phyloP scores from a whole-genome alignment of 164 flowering plant species.

The Protea cynaroides region DNA sequence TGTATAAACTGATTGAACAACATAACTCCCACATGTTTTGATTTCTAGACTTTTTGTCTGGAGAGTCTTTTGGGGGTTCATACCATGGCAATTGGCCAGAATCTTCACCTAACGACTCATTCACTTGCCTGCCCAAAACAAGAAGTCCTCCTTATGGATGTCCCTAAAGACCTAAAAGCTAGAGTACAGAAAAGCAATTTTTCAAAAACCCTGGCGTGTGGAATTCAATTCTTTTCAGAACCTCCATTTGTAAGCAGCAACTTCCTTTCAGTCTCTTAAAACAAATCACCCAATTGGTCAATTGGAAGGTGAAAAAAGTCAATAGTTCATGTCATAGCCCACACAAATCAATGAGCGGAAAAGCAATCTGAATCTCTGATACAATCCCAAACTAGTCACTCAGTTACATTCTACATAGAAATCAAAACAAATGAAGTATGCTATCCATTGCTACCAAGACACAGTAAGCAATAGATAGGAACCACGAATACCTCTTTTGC shows the following conservation, averaged over 20 bases:
- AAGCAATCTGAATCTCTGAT: background rate
- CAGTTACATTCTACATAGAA: background rate
- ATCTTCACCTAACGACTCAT: too few relatives aligned
- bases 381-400: background rate
- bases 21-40: too few relatives aligned
- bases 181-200: too few relatives aligned
- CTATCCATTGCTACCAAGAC: background rate
- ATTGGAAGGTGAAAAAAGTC: background rate
- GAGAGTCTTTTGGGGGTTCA: too few relatives aligned
- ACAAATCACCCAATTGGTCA: background rate
- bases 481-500: conserved; percentile 9
- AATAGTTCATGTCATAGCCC: too few relatives aligned
- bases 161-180: too few relatives aligned
- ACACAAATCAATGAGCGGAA: background rate
- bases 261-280: background rate
- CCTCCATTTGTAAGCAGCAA: background rate
- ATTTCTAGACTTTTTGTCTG: too few relatives aligned
- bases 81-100: too few relatives aligned
- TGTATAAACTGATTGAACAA: too few relatives aligned
- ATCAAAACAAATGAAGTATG: background rate
- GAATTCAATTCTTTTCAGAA: background rate
- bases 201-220: too few relatives aligned
- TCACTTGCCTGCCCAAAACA: too few relatives aligned
- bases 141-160: too few relatives aligned
- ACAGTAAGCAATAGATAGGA: background rate